phyloP scores from a whole-genome alignment of 2,329 filamentous ascomycete species.

The Trichoderma gracile region DNA sequence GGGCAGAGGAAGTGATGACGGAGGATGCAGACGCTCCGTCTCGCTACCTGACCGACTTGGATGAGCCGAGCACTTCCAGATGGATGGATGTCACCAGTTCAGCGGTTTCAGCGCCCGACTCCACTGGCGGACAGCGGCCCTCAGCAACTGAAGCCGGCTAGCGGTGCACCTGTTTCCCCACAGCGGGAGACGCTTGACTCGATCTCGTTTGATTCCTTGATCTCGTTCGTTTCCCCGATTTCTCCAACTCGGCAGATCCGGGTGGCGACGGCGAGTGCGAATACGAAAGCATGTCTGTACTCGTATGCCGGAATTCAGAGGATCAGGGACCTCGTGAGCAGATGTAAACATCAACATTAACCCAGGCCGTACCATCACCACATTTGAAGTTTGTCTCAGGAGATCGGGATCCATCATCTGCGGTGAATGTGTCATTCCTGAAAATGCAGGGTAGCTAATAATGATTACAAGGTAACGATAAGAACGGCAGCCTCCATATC shows the following conservation, averaged over 20 bases:
- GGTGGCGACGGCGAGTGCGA: constrained; percentile 6
- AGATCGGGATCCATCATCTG: no score
- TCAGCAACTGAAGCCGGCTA: constrained; percentile 10
- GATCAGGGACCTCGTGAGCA: no score
- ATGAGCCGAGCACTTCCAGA: no score
- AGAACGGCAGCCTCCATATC: not conserved
- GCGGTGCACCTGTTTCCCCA: constrained; percentile 2
- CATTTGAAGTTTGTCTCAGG: no score
- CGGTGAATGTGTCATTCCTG: no score
- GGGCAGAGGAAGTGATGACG: not conserved
- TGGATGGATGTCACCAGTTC: constrained; percentile 7
- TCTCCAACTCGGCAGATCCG: constrained; percentile 15
- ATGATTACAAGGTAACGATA: not conserved
- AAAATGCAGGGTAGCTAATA: not conserved
- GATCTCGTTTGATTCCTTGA: not conserved
- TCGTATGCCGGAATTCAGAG: not conserved
- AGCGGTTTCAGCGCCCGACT: not conserved
- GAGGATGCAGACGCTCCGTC: not conserved
- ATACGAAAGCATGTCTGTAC: not conserved
- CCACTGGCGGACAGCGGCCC: constrained; percentile 14
- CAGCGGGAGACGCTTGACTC: not conserved
- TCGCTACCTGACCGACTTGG: not conserved
- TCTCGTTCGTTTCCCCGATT: not conserved
- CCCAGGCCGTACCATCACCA: no score
- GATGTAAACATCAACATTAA: no score